These are phyloP conservation scores for Phoma herbarum DNA, from an alignment of 2,329 filamentous ascomycete species.

Conservation along the genomic window DNA sequence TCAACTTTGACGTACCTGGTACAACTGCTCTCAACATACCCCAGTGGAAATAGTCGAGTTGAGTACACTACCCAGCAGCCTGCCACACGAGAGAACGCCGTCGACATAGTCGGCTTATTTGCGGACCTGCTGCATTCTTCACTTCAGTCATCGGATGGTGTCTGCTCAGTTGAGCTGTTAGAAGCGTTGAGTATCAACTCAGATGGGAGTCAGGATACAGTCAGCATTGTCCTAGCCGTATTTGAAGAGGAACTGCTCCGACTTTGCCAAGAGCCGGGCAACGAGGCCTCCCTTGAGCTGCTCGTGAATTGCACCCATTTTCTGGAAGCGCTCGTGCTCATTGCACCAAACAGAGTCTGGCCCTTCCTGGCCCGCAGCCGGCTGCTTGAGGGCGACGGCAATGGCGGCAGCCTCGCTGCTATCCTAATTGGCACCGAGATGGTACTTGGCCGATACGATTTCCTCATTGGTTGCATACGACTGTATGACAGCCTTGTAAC, in stretches of 20 bases:
- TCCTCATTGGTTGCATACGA: constrained; percentile 76
- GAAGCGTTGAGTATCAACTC: constrained; percentile 50
- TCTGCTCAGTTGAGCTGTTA: constrained; percentile 43
- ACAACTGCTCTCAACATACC: constrained; percentile 74
- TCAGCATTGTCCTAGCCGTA: constrained; percentile 82
- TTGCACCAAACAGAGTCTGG: constrained; percentile 88
- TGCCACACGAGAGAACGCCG: constrained; percentile 68
- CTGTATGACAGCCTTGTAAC: constrained; percentile 80
- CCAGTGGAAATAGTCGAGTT: constrained; percentile 63
- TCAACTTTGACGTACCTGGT: constrained; percentile 83
- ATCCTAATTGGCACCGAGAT: constrained; percentile 87
- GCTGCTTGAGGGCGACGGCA: constrained; percentile 78
- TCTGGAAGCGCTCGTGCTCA: constrained; percentile 72
- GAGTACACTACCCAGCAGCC: constrained; percentile 57
- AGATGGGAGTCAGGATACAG: constrained; percentile 72
- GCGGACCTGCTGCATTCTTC: constrained; percentile 69
- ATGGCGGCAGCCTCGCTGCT: constrained; percentile 76
- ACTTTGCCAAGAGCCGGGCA: constrained; percentile 62
- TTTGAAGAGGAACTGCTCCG: constrained; percentile 73
- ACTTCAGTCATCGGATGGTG: constrained; percentile 39
- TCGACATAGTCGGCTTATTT: constrained; percentile 78
- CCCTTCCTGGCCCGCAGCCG: constrained; percentile 84
- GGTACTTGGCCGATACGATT: constrained; percentile 76
- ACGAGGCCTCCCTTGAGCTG: constrained; percentile 71
- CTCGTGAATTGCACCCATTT: constrained; percentile 83